A percentile compares a stretch with the other conserved stretches of the same genome.
Conservation (phyloP, 202 grass and related monocot species). For the Digitaria exilis region DNA sequence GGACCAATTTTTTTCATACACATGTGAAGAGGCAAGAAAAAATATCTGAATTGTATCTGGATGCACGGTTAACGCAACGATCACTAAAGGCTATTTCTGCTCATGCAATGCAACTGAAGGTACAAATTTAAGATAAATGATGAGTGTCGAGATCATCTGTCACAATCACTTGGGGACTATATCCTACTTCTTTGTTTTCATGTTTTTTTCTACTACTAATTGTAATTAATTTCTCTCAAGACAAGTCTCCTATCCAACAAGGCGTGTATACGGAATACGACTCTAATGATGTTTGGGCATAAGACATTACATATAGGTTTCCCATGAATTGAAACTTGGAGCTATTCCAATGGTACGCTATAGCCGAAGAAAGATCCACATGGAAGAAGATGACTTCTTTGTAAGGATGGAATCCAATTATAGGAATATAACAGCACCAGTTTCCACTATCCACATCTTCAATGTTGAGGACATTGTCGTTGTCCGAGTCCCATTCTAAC, state of each 20-base stretch:
- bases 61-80: too few relatives aligned
- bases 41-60: too few relatives aligned
- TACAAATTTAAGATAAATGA: too few relatives aligned
- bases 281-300: not conserved
- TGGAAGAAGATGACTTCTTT: not conserved
- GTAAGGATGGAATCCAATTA: not conserved
- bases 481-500: not conserved
- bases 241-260: not conserved
- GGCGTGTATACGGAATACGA: not conserved
- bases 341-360: not conserved
- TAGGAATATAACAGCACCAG: not conserved
- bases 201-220: too few relatives aligned
- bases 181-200: too few relatives aligned
- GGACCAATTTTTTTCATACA: too few relatives aligned
- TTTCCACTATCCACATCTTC: not conserved
- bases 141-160: too few relatives aligned
- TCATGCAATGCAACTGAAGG: too few relatives aligned
- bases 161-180: too few relatives aligned
- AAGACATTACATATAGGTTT: accelerated
- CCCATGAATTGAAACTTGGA: not conserved
- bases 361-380: not conserved
- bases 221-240: not conserved
- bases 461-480: not conserved
- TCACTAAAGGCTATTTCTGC: too few relatives aligned
- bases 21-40: too few relatives aligned